Percentiles rank a stretch among this genome's conserved stretches.
These are phyloP conservation scores for Zalaria sp. DNA, from an alignment of 2,329 filamentous ascomycete species.

Conservation along the genomic window DNA sequence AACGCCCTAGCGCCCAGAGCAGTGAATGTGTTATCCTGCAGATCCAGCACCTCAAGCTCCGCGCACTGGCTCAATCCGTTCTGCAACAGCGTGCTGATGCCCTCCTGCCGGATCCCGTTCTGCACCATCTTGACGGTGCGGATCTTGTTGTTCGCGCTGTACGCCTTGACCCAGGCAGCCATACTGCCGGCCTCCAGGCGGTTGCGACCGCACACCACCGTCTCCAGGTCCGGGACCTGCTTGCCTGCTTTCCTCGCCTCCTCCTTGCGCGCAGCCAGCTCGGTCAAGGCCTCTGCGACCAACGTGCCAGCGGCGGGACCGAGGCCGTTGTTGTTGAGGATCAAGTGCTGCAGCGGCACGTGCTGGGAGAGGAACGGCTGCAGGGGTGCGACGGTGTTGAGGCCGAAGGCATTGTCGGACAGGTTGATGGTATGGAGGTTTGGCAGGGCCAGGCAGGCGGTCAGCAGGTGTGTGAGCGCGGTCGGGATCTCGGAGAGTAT, in stretches of 20 bases:
- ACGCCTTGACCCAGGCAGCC: slow-evolving; percentile 84
- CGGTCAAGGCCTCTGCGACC: slow-evolving; percentile 74
- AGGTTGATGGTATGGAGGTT: slow-evolving; percentile 85
- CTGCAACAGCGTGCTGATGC: slow-evolving; percentile 67
- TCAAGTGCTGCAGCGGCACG: slow-evolving; percentile 80
- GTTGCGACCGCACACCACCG: slow-evolving; percentile 94
- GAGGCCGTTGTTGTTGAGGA: slow-evolving; percentile 96
- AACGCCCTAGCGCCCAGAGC: slow-evolving; percentile 64
- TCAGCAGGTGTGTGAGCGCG: slow-evolving; percentile 73
- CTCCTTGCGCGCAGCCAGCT: slow-evolving; percentile 73
- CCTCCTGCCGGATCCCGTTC: slow-evolving; percentile 91
- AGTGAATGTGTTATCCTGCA: slow-evolving; percentile 98
- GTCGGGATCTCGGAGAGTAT: slow-evolving; percentile 87
- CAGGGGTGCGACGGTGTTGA: slow-evolving; percentile 86
- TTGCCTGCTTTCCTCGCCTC: slow-evolving; percentile 57
- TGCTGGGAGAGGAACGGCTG: slow-evolving; percentile 84
- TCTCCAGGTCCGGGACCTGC: slow-evolving; percentile 71
- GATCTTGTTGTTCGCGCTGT: slow-evolving; percentile 64
- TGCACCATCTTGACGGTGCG: slow-evolving; percentile 93
- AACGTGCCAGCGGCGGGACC: slow-evolving; percentile 82
- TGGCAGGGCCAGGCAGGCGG: slow-evolving; percentile 70
- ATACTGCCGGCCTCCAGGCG: slow-evolving; percentile 91
- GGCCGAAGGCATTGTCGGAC: slow-evolving; percentile 94
- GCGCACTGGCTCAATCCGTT: slow-evolving; percentile 61
- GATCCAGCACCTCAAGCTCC: slow-evolving; percentile 62